Evolutionary conservation across 1,139 yeast genomes (phyloP).

Genomic region (Pichia kudriavzevii): DNA sequence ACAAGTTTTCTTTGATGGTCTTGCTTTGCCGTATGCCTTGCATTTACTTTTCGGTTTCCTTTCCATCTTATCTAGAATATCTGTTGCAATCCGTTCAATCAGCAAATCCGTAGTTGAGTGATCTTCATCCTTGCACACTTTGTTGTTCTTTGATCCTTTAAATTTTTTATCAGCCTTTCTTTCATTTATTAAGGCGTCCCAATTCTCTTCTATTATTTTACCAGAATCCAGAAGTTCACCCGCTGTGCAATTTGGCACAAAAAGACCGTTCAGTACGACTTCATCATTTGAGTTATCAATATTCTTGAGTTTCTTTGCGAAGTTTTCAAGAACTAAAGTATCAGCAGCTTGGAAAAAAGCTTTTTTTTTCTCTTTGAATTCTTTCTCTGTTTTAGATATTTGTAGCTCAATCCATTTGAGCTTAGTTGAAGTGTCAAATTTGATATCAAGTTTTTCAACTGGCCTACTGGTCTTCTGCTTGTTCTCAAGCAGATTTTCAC

Average conservation of each 20-base stretch:
- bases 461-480: conserved; percentile 19
- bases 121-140: no score
- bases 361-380: conserved; percentile 24
- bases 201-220: conserved; percentile 4
- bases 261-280: conserved; percentile 18
- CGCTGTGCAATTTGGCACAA: conserved; percentile 2
- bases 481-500: conserved; percentile 6
- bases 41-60: no score
- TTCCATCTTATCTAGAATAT: no score
- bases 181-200: conserved; percentile 4
- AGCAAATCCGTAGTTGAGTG: no score
- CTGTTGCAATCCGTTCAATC: no score
- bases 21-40: no score
- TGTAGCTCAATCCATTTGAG: conserved; percentile 29
- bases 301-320: conserved; percentile 11
- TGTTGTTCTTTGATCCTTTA: conserved; percentile 2
- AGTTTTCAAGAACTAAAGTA: conserved; percentile 12
- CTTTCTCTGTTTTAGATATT: conserved; percentile 24
- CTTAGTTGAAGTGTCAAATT: conserved; percentile 21
- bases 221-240: conserved; percentile 9
- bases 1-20: no score
- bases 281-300: conserved; percentile 15
- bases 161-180: no score
- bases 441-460: conserved; percentile 26
- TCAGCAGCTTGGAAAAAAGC: conserved; percentile 16